Conservation (phyloP, 1,284 basidiomycete species). For the Volvariella volvacea region DNA sequence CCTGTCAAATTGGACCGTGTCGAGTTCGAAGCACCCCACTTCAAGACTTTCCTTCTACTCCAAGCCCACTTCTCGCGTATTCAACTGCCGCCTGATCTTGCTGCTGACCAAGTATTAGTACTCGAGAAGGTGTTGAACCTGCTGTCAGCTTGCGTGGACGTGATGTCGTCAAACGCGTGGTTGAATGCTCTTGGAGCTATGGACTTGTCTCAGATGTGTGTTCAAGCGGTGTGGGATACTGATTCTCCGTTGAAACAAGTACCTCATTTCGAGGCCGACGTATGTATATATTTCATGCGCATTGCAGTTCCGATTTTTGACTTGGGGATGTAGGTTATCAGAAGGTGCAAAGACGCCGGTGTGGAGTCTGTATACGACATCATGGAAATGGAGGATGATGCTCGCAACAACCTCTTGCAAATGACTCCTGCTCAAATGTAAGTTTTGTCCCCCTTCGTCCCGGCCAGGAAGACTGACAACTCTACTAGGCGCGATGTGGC, state of each 20-base stretch:
- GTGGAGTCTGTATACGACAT: constrained; percentile 91
- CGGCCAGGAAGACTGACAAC: constrained; percentile 15
- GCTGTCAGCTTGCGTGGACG: constrained; percentile 91
- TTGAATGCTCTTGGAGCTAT: constrained; percentile 93
- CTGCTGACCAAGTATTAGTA: constrained; percentile 83
- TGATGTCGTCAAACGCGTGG: constrained; percentile 96
- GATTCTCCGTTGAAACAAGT: constrained; percentile 94
- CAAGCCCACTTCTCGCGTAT: constrained; percentile 97
- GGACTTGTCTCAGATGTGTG: constrained; percentile 99
- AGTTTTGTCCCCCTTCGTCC: constrained; percentile 19
- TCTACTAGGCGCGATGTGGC: constrained; percentile 75
- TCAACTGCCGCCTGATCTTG: constrained; percentile 87
- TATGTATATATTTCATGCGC: constrained; percentile 50
- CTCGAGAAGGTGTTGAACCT: constrained; percentile 88
- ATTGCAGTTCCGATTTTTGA: too few relatives aligned
- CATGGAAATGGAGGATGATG: constrained; percentile 94
- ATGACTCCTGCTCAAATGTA: constrained; percentile 87
- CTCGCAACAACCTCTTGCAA: constrained; percentile 75
- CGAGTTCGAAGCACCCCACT: constrained; percentile 91
- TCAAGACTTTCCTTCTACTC: constrained; percentile 96
- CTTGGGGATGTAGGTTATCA: constrained; percentile 50
- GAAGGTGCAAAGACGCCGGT: constrained; percentile 76
- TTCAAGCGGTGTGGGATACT: constrained; percentile 96
- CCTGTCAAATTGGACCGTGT: constrained; percentile 87
- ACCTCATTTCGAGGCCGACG: constrained; percentile 89